Percentiles rank a stretch among this genome's conserved stretches.
phyloP scores from a whole-genome alignment of 169 alveolate genomes.

The Eimeria tenella region DNA sequence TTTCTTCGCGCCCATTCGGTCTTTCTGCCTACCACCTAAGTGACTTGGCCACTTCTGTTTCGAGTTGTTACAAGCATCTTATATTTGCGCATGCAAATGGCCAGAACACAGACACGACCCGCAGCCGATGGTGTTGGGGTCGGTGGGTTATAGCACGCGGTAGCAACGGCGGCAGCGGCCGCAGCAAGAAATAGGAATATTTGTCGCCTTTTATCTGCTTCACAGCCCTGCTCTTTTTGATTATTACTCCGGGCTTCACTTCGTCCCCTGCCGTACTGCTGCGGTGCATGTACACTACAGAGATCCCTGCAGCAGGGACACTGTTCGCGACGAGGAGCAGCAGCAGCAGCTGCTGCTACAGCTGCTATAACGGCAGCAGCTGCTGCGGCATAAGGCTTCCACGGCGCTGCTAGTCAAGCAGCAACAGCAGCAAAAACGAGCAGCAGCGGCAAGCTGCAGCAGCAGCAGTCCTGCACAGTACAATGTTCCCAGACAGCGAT shows the following conservation, averaged over 20 bases:
- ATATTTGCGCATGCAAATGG: too few species aligned
- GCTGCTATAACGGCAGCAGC: not conserved
- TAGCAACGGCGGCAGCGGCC: slow-evolving; percentile 45
- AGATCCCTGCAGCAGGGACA: not conserved
- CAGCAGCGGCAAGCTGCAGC: slow-evolving; percentile 42
- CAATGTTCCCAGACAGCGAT: slow-evolving; percentile 47
- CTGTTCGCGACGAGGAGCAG: not conserved
- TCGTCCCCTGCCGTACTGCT: not conserved
- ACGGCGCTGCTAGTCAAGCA: slow-evolving; percentile 9
- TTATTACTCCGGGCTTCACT: not conserved
- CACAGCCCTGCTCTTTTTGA: not conserved
- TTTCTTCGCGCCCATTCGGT: too few species aligned
- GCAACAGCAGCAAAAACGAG: slow-evolving; percentile 3
- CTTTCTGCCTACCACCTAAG: too few species aligned
- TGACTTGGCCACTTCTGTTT: too few species aligned
- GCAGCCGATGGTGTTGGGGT: too few species aligned
- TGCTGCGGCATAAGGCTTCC: not conserved
- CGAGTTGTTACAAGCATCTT: too few species aligned
- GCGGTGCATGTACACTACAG: not conserved
- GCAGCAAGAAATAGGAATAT: not conserved
- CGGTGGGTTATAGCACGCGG: not conserved
- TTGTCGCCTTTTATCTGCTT: slow-evolving; percentile 1
- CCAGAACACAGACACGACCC: too few species aligned
- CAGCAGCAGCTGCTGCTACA: not conserved
- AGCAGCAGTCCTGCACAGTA: slow-evolving; percentile 30